Percentiles rank a stretch among this genome's conserved stretches.
Conservation (phyloP, 805 yeast genomes). For the Monosporozyma aerobia region DNA sequence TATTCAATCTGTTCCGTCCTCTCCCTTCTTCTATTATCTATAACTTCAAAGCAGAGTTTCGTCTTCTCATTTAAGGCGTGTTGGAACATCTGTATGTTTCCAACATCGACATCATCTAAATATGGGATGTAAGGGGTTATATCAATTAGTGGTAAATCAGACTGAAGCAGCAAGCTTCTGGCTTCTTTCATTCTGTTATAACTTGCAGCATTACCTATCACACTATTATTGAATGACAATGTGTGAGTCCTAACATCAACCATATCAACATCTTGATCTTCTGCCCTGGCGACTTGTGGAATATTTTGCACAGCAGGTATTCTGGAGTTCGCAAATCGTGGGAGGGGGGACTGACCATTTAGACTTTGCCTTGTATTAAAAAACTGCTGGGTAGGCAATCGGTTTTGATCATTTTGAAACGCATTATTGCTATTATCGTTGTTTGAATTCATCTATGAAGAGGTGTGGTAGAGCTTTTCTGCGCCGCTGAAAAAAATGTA, state of each 20-base stretch:
- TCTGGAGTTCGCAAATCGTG: not conserved
- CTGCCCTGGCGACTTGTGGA: not conserved
- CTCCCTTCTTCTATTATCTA: constrained; percentile 21
- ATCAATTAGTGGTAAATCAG: not conserved
- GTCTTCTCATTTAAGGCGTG: constrained; percentile 18
- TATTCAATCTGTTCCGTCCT: constrained; percentile 19
- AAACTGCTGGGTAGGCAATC: not conserved
- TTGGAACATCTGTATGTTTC: constrained; percentile 18
- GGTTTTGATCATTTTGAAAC: not conserved
- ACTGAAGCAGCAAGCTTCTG: not conserved
- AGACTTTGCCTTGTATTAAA: not conserved
- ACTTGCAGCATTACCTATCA: not conserved
- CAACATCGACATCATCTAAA: constrained; percentile 10
- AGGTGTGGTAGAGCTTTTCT: not conserved
- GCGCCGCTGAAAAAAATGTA: not conserved
- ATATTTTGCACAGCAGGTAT: not conserved
- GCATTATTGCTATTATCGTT: not conserved
- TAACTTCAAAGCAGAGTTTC: constrained; percentile 16
- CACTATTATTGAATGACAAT: not conserved
- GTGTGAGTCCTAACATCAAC: not conserved
- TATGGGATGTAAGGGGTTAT: not conserved
- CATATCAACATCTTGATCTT: not conserved
- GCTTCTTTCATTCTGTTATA: not conserved
- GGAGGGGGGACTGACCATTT: not conserved
- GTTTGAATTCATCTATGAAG: not conserved